A percentile compares a stretch with the other conserved stretches of the same genome.
Conservation (phyloP, 2,329 filamentous ascomycete species). For the Colletotrichum liriopes region DNA sequence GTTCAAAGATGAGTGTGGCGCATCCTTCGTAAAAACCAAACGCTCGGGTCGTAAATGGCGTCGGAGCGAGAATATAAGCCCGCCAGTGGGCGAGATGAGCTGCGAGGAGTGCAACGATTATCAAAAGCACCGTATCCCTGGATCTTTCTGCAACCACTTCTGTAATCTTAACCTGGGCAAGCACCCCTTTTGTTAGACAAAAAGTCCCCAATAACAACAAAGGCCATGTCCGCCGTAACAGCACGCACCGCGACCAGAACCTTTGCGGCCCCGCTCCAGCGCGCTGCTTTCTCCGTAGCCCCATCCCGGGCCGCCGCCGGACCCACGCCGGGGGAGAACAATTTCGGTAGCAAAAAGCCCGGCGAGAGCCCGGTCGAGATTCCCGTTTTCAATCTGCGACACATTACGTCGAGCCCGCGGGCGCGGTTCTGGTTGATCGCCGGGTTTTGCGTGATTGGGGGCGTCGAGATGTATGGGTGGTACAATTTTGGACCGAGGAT, state of each 20-base stretch:
- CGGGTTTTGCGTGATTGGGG: constrained; percentile 39
- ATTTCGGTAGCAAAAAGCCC: constrained; percentile 18
- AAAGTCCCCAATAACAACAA: background rate
- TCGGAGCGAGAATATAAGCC: constrained; percentile 3
- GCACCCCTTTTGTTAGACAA: background rate
- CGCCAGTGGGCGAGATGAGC: background rate
- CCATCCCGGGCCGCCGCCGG: background rate
- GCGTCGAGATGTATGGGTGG: constrained; percentile 45
- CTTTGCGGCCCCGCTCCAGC: constrained; percentile 12
- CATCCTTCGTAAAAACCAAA: constrained; percentile 33
- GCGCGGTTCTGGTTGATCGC: constrained; percentile 39
- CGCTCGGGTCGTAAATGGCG: constrained; percentile 17
- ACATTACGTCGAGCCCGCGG: constrained; percentile 45
- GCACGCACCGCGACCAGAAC: constrained; percentile 9
- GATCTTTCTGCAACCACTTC: too few species aligned
- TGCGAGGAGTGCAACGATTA: background rate
- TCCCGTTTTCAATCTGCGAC: constrained; percentile 45
- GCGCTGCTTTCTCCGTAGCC: constrained; percentile 36
- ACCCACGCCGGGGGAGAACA: constrained; percentile 12
- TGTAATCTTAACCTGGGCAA: background rate
- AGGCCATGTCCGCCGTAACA: constrained; percentile 14
- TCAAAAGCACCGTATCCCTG: background rate
- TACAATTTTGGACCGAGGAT: constrained; percentile 46
- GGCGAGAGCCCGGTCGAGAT: constrained; percentile 39
- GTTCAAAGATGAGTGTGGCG: constrained; percentile 6